phyloP scores from a whole-genome alignment of 768 basidiomycete species.

The Serendipita sp. region DNA sequence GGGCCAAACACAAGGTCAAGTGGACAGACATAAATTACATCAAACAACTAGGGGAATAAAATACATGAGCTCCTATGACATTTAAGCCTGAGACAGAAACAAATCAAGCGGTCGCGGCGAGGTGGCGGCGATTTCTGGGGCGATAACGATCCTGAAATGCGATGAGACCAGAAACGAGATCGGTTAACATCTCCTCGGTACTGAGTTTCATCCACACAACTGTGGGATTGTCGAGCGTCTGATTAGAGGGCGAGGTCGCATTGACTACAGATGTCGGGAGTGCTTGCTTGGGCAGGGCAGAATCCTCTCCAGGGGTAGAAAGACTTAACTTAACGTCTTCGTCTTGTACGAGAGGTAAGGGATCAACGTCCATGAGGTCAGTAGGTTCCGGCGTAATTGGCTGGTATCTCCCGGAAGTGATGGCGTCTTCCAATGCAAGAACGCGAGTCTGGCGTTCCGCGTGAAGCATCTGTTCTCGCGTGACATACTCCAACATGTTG shows the following conservation, averaged over 20 bases:
- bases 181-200: not conserved
- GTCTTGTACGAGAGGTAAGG: not conserved
- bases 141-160: constrained; percentile 2
- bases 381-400: constrained; percentile 1
- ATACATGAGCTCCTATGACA: not conserved
- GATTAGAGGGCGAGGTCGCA: not conserved
- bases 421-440: constrained; percentile 46
- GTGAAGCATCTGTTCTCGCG: constrained; percentile 65
- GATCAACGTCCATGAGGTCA: not conserved
- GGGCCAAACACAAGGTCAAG: not conserved
- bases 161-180: not conserved
- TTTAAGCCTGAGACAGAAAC: not conserved
- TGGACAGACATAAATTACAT: not conserved
- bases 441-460: constrained; percentile 53
- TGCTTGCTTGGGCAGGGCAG: not conserved
- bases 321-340: not conserved
- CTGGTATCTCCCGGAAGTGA: constrained; percentile 17
- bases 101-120: not conserved
- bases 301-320: not conserved
- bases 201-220: constrained; percentile 5
- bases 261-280: not conserved
- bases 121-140: not conserved
- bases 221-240: not conserved
- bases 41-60: not conserved
- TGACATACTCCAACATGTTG: constrained; percentile 86